Evolutionary conservation across 345 rosid genomes (phyloP).

Genomic region (Populus simonii): DNA sequence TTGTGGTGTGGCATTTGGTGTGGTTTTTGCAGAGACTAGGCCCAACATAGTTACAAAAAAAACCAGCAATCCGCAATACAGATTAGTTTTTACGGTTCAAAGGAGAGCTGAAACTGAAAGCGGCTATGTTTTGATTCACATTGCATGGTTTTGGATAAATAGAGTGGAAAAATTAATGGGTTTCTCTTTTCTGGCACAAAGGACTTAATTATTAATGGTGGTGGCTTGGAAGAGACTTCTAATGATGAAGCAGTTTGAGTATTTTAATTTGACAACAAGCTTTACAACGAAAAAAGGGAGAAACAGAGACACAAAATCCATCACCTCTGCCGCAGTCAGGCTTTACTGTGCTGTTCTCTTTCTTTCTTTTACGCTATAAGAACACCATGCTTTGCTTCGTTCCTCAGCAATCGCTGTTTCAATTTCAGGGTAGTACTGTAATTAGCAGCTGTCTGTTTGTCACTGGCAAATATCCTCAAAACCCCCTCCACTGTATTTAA

Average conservation of each 20-base stretch:
- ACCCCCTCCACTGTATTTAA: neutral
- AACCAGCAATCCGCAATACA: neutral
- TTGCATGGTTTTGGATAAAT: neutral
- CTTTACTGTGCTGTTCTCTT: neutral
- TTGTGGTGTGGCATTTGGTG: constrained; percentile 27
- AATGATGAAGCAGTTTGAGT: constrained; percentile 38
- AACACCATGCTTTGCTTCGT: constrained; percentile 6
- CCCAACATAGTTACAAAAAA: constrained; percentile 28
- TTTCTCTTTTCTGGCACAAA: neutral
- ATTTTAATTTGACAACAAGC: constrained; percentile 42
- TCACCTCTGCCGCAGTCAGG: neutral
- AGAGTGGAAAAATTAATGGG: neutral
- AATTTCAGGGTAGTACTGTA: neutral
- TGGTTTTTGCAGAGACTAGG: constrained; percentile 26
- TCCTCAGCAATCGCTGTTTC: neutral
- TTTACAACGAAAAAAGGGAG: constrained; percentile 54
- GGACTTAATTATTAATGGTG: constrained; percentile 9
- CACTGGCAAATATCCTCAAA: neutral
- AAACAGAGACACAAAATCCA: constrained; percentile 42
- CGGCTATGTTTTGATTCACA: neutral
- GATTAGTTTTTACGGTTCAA: neutral
- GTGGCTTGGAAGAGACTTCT: constrained; percentile 47
- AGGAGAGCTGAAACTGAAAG: neutral
- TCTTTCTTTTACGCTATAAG: neutral
- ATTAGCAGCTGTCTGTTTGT: neutral